phyloP scores from a whole-genome alignment of 352 stramenopile genomes.

The Globisporangium rhizosaccharum region DNA sequence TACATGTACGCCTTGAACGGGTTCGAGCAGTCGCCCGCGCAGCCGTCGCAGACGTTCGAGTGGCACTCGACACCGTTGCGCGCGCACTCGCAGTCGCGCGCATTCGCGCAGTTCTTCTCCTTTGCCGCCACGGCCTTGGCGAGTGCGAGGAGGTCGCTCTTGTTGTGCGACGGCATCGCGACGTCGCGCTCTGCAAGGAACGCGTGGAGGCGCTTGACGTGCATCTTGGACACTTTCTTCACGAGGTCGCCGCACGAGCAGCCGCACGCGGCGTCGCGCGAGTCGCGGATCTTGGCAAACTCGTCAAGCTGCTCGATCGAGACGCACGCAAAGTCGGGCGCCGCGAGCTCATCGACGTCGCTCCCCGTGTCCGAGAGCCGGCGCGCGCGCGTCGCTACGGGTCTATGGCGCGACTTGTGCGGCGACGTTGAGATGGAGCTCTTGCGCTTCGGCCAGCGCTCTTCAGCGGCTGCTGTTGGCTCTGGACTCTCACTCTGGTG shows the following conservation, averaged over 20 bases:
- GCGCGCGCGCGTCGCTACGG: constrained; percentile 9
- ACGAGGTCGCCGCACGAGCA: constrained; percentile 80
- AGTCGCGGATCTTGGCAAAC: constrained; percentile 78
- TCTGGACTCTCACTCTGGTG: constrained; percentile 12
- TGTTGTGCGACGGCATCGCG: constrained; percentile 36
- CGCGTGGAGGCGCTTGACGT: constrained; percentile 66
- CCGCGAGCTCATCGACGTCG: constrained; percentile 4
- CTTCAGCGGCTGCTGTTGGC: constrained; percentile 1
- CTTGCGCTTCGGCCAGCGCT: constrained; percentile 5
- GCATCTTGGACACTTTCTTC: constrained; percentile 84
- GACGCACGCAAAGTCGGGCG: constrained; percentile 69
- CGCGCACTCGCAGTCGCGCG: constrained; percentile 65
- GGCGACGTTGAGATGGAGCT: constrained; percentile 16
- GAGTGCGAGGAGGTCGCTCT: constrained; percentile 57
- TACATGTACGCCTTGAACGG: constrained; percentile 70
- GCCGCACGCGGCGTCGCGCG: constrained; percentile 61
- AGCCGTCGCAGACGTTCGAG: constrained; percentile 68
- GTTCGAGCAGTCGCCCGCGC: constrained; percentile 67
- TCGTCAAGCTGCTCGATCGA: constrained; percentile 82
- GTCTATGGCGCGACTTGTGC: constrained; percentile 9
- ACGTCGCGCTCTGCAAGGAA: constrained; percentile 63
- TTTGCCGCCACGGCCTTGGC: constrained; percentile 56
- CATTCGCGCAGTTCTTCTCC: constrained; percentile 73
- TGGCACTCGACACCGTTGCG: constrained; percentile 72
- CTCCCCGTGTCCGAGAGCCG: constrained; percentile 8